A percentile compares a stretch with the other conserved stretches of the same genome.
Conservation (phyloP, 2,329 filamentous ascomycete species). For the Ophiosphaerella korrae region DNA sequence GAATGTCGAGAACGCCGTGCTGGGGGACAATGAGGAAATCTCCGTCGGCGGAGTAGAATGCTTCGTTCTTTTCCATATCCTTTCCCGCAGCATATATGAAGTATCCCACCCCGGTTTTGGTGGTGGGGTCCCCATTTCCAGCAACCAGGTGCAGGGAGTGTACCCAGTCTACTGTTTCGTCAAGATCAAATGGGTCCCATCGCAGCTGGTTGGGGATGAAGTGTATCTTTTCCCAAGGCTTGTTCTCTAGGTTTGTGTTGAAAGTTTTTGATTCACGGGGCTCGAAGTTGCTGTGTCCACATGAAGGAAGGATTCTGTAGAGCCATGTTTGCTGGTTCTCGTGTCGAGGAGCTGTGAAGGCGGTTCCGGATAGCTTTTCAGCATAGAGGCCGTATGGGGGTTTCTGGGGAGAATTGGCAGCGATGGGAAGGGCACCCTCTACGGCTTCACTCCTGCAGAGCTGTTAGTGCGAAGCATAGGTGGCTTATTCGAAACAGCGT, state of each 20-base stretch:
- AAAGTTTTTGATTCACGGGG: constrained; percentile 55
- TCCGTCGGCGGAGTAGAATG: constrained; percentile 82
- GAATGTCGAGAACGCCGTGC: constrained; percentile 68
- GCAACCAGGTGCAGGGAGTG: constrained; percentile 74
- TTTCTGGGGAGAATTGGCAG: constrained; percentile 82
- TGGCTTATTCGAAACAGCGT: constrained; percentile 37
- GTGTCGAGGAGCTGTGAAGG: constrained; percentile 62
- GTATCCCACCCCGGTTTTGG: constrained; percentile 80
- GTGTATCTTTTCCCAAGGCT: constrained; percentile 63
- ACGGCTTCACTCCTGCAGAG: constrained; percentile 72
- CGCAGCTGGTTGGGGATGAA: constrained; percentile 81
- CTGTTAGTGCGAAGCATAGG: constrained; percentile 10
- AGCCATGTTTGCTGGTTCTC: constrained; percentile 65
- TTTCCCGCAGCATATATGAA: constrained; percentile 79
- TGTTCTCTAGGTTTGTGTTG: constrained; percentile 57
- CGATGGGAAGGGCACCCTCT: constrained; percentile 73
- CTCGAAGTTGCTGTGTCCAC: constrained; percentile 63
- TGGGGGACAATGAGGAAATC: constrained; percentile 71
- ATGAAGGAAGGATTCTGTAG: constrained; percentile 61
- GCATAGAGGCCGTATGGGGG: constrained; percentile 79
- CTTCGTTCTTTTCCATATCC: constrained; percentile 74
- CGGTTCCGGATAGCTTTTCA: constrained; percentile 68
- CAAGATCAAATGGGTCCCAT: constrained; percentile 79
- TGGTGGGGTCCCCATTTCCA: constrained; percentile 77
- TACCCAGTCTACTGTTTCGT: constrained; percentile 71